phyloP scores from a whole-genome alignment of 2,329 filamentous ascomycete species.

The Metarhizium sp. region DNA sequence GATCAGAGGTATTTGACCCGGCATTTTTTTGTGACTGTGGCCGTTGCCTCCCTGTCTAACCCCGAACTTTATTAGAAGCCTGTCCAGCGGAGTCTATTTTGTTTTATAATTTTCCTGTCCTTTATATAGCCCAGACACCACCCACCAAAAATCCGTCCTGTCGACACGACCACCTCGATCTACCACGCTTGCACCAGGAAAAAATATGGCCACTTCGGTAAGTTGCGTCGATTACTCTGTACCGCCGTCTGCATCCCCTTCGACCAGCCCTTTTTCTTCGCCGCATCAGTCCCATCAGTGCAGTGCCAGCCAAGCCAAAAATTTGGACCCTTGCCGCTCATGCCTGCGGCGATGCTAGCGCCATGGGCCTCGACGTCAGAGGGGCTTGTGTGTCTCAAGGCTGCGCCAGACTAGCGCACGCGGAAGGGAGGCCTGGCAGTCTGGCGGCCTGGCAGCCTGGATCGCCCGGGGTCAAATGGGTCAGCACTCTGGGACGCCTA shows the following conservation, averaged over 20 bases:
- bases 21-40: neutral
- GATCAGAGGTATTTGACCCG: neutral
- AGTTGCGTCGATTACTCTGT: slow-evolving; percentile 13
- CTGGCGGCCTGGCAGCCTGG: too few relatives aligned
- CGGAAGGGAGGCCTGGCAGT: slow-evolving; percentile 11
- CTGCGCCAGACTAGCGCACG: slow-evolving; percentile 22
- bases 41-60: too few relatives aligned
- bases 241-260: neutral
- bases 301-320: neutral
- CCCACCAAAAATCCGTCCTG: neutral
- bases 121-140: neutral
- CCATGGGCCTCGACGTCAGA: slow-evolving; percentile 22
- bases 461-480: too few relatives aligned
- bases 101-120: neutral
- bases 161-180: neutral
- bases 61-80: neutral
- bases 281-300: neutral
- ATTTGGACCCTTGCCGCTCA: neutral
- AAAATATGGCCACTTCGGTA: slow-evolving; percentile 27
- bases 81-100: neutral
- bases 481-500: too few relatives aligned
- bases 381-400: slow-evolving; percentile 27
- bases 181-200: neutral
- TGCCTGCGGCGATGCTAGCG: slow-evolving; percentile 3
- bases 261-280: neutral